Conservation (phyloP, 768 basidiomycete species). For the Collybia mongolica region DNA sequence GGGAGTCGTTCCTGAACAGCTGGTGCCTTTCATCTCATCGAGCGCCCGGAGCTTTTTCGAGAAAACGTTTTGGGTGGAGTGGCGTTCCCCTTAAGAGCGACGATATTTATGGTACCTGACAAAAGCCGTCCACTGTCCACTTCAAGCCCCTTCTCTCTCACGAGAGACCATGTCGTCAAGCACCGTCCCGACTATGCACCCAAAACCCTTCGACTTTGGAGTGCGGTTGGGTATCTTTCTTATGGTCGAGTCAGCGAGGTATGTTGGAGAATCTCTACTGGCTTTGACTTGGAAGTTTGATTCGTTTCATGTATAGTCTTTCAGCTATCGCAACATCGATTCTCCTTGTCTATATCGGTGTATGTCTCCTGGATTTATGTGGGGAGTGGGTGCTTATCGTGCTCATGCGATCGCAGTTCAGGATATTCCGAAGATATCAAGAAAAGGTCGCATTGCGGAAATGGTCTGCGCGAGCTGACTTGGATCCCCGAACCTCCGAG, state of each 20-base stretch:
- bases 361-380: not conserved
- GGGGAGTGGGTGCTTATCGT: not conserved
- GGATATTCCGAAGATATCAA: not conserved
- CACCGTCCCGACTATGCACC: too few relatives aligned
- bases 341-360: slow-evolving; percentile 6
- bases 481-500: not conserved
- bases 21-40: too few relatives aligned
- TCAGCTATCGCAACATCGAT: slow-evolving; percentile 7
- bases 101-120: too few relatives aligned
- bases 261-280: not conserved
- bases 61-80: too few relatives aligned
- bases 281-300: not conserved
- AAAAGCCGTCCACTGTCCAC: too few relatives aligned
- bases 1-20: too few relatives aligned
- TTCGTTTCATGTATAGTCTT: slow-evolving; percentile 1
- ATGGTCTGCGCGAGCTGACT: not conserved
- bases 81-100: too few relatives aligned
- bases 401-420: not conserved
- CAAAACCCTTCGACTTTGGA: slow-evolving; percentile 2
- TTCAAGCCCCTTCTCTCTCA: too few relatives aligned
- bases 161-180: too few relatives aligned
- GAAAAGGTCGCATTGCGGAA: not conserved
- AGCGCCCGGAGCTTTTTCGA: too few relatives aligned
- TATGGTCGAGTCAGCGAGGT: slow-evolving; percentile 10
- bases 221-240: slow-evolving; percentile 11